Base-by-base conservation (phyloP, 441 rosid species). In the Croton setiger region DNA sequence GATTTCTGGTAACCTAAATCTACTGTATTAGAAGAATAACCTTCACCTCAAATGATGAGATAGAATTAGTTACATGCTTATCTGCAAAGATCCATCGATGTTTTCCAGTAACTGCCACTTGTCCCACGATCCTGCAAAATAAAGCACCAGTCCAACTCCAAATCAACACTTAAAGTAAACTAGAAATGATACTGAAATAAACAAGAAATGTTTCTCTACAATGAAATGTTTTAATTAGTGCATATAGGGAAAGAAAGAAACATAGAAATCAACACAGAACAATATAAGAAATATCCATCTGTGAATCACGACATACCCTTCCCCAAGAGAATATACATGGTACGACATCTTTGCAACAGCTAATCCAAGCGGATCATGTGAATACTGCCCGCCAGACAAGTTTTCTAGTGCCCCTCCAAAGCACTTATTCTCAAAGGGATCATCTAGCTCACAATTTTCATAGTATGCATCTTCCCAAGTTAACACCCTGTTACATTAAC, bases 331-430 rank as follows among this genome's bases (percentile, higher is more conserved):
- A 85, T 88, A 88, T 33, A 81, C 92, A 62, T 86, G 90, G 77
- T 86, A 88, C 37, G 93, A 86, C 97, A 94, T 89, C 86, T 88
- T 87, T 64, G 97, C 93, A 83, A 94, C 78, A 55, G 96, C 92
- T 67, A 88, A 80, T 43, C 93, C 86, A 67, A 94, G 85, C 35
- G 78, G 86, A 52, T 89, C 91, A 56, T 67, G 76, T 0, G 83
- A 75, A 74, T 66, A 74, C 70, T 63, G 68, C 49, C 82, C 82
- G 63, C 71, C 75, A 64, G 76, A 75, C 78, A 75, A 71, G 75
- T 61, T 81, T 58, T 82, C 84, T 55, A 66, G 66, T 35, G 77
- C 69, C 71, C 81, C 81, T 67, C 36, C 39, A 43, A 76, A 82
- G 78, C 72, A 71, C 74, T 77, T 75, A 72, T 66, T 71, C 75